Conservation (phyloP, 2,329 filamentous ascomycete species). For the Calonectria montana region DNA sequence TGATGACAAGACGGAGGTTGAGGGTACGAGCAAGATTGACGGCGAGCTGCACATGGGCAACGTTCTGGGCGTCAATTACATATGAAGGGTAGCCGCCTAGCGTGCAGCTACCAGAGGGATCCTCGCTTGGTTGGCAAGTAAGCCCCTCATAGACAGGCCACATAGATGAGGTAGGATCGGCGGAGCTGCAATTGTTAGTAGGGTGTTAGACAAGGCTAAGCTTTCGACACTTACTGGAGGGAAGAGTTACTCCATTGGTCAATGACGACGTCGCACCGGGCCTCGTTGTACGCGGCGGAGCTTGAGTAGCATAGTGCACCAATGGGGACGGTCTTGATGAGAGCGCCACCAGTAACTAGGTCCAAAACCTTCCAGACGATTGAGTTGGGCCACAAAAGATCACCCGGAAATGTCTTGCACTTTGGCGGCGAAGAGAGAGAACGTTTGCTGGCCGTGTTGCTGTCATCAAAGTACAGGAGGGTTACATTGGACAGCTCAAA, state of each 20-base stretch:
- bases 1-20: constrained; percentile 60
- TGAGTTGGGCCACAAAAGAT: constrained; percentile 43
- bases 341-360: constrained; percentile 45
- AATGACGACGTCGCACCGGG: constrained; percentile 41
- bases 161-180: constrained; percentile 54
- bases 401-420: constrained; percentile 51
- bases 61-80: constrained; percentile 54
- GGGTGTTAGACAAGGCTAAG: too few relatives aligned
- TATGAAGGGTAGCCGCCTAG: constrained; percentile 57
- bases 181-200: constrained; percentile 34
- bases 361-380: constrained; percentile 49
- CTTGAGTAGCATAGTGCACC: constrained; percentile 47
- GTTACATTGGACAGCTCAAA: constrained; percentile 23
- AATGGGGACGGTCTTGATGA: constrained; percentile 48
- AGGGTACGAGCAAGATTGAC: constrained; percentile 59
- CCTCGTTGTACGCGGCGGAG: constrained; percentile 38
- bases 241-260: constrained; percentile 43
- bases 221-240: constrained; percentile 31
- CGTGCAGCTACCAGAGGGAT: constrained; percentile 42
- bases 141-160: constrained; percentile 53
- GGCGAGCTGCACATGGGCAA: constrained; percentile 58
- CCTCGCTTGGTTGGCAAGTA: constrained; percentile 49
- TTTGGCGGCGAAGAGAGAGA: background rate
- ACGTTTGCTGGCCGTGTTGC: background rate
- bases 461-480: constrained; percentile 25